Evolutionary conservation across 495 filamentous ascomycete genomes (phyloP).

Genomic region (Penicillium manginii): DNA sequence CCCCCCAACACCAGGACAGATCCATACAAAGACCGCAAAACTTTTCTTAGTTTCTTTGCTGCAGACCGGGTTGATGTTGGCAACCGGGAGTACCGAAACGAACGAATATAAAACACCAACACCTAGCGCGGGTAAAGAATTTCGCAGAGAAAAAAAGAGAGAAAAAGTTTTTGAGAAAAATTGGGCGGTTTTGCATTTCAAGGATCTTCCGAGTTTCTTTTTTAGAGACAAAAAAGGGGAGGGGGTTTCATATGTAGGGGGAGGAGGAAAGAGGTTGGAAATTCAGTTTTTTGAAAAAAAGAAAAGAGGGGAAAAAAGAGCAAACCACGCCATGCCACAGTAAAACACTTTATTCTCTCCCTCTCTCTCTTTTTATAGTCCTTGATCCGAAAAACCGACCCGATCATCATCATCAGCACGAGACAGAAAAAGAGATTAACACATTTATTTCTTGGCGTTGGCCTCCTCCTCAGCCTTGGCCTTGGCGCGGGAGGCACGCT

Average conservation of each 20-base stretch:
- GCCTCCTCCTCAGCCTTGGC: slow-evolving; percentile 89
- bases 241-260: slow-evolving; percentile 26
- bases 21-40: no score
- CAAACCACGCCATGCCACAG: slow-evolving; percentile 49
- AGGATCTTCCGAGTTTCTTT: slow-evolving; percentile 47
- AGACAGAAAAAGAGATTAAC: slow-evolving; percentile 38
- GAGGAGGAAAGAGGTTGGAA: neutral
- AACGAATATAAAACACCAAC: neutral
- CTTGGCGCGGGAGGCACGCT: slow-evolving; percentile 90
- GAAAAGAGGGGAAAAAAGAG: slow-evolving; percentile 34
- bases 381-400: slow-evolving; percentile 47
- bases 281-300: slow-evolving; percentile 20
- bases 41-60: no score
- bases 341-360: slow-evolving; percentile 7
- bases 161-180: slow-evolving; percentile 30
- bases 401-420: slow-evolving; percentile 56
- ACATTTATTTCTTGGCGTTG: slow-evolving; percentile 87
- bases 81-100: no score
- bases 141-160: slow-evolving; percentile 4
- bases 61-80: no score
- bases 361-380: slow-evolving; percentile 27
- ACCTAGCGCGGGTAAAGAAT: slow-evolving; percentile 1
- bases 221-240: slow-evolving; percentile 20
- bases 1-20: no score
- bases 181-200: slow-evolving; percentile 48